A percentile compares a stretch with the other conserved stretches of the same genome.
Conservation (phyloP, 495 filamentous ascomycete genomes). For the Hyaloscypha bicolor region DNA sequence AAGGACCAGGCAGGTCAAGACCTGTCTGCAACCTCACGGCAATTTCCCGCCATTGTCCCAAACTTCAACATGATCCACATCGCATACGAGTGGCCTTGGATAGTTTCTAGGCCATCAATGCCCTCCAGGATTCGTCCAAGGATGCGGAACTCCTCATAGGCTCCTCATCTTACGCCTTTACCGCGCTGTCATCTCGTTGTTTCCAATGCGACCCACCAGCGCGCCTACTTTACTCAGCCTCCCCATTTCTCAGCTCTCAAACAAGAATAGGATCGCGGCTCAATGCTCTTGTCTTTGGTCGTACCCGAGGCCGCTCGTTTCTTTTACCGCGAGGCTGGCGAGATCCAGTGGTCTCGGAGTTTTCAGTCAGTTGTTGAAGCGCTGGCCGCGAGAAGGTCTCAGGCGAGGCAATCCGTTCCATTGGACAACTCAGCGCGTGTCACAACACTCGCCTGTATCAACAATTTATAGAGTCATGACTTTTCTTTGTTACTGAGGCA, state of each 20-base stretch:
- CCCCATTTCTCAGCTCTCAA: conserved; percentile 6
- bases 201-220: conserved; percentile 28
- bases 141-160: conserved; percentile 7
- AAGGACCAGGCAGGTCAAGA: not conserved
- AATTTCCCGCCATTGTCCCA: not conserved
- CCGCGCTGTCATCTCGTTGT: conserved; percentile 23
- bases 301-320: conserved; percentile 26
- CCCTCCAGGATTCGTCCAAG: not conserved
- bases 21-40: not conserved
- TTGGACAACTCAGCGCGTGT: conserved; percentile 33
- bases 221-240: conserved; percentile 27
- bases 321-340: conserved; percentile 23
- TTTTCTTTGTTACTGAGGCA: conserved; percentile 18
- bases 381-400: conserved; percentile 20
- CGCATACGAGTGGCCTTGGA: not conserved
- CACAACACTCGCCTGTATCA: conserved; percentile 32
- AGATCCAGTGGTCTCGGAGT: conserved; percentile 16
- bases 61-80: not conserved
- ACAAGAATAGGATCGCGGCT: conserved; percentile 26
- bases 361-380: conserved; percentile 29
- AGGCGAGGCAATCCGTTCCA: conserved; percentile 10
- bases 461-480: conserved; percentile 32
- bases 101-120: conserved; percentile 19
- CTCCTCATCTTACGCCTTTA: conserved; percentile 5
- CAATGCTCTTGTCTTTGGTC: conserved; percentile 25